Percentiles rank a stretch among this genome's conserved stretches.
These are phyloP conservation scores for Podila clonocystis DNA, from an alignment of 192 early-diverging fungal genomes.

Conservation along the genomic window DNA sequence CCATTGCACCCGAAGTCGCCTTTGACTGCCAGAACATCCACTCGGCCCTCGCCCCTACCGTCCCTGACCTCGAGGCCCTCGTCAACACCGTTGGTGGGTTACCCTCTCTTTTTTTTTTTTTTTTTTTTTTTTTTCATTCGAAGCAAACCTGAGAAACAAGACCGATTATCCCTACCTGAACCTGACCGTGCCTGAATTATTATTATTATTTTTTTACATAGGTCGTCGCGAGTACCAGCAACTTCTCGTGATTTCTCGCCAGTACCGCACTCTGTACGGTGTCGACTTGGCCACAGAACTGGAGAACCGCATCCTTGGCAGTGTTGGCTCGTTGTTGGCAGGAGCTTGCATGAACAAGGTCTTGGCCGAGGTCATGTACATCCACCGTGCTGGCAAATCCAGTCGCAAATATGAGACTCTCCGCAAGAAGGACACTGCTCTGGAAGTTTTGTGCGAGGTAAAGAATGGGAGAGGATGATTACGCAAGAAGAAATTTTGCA, in stretches of 20 bases:
- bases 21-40: constrained; percentile 39
- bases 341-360: constrained; percentile 42
- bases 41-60: constrained; percentile 17
- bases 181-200: neutral
- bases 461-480: neutral
- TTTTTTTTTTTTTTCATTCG: too few relatives aligned
- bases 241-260: constrained; percentile 34
- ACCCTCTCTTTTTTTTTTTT: too few relatives aligned
- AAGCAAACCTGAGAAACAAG: too few relatives aligned
- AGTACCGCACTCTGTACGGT: constrained; percentile 22
- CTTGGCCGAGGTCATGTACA: constrained; percentile 27
- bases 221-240: constrained; percentile 47
- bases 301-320: constrained; percentile 41
- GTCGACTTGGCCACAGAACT: constrained; percentile 30
- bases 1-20: constrained; percentile 26
- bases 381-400: constrained; percentile 32
- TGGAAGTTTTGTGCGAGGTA: constrained; percentile 50
- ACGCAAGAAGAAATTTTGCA: neutral
- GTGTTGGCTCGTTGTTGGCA: constrained; percentile 34
- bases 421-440: constrained; percentile 39
- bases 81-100: constrained; percentile 46
- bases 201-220: neutral
- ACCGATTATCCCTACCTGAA: neutral
- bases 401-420: constrained; percentile 41
- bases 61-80: constrained; percentile 37